Evolutionary conservation across 371 early-diverging fungal genomes (phyloP).

Genomic region (Mucor piriformis): DNA sequence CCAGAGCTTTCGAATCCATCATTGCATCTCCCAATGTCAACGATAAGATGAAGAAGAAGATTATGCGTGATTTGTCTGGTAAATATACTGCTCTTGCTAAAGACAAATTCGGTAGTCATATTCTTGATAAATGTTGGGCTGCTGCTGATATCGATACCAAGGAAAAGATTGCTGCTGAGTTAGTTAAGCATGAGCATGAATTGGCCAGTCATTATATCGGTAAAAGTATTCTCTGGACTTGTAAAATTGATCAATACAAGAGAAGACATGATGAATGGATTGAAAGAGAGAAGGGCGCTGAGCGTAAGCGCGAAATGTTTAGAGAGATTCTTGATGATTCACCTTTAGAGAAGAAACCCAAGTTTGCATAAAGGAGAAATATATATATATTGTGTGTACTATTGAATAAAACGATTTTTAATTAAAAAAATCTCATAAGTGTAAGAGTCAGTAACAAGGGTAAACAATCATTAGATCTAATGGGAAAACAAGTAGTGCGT

Average conservation of each 20-base stretch:
- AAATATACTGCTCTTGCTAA: conserved; percentile 63
- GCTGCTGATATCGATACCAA: conserved; percentile 76
- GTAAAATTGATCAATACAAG: conserved; percentile 77
- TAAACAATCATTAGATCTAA: too few species aligned
- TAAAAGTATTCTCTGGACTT: conserved; percentile 77
- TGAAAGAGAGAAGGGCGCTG: conserved; percentile 70
- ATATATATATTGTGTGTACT: background rate
- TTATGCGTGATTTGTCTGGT: conserved; percentile 61
- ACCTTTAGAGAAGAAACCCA: conserved; percentile 22
- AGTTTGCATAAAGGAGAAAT: conserved; percentile 13
- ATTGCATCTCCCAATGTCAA: conserved; percentile 59
- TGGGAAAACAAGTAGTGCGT: too few species aligned
- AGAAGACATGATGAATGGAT: conserved; percentile 75
- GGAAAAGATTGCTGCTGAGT: conserved; percentile 69
- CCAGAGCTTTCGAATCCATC: conserved; percentile 76
- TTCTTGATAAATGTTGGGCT: conserved; percentile 81
- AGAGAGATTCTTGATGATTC: conserved; percentile 69
- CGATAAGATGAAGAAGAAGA: conserved; percentile 66
- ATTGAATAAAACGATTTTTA: too few species aligned
- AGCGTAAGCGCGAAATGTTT: conserved; percentile 75
- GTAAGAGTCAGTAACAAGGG: too few species aligned
- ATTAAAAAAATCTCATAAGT: too few species aligned
- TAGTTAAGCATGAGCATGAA: conserved; percentile 58
- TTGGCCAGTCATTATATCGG: conserved; percentile 71
- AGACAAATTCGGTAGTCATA: conserved; percentile 80